Evolutionary conservation across 2,329 filamentous ascomycete genomes (phyloP).

Genomic region (Pseudogymnoascus sp.): DNA sequence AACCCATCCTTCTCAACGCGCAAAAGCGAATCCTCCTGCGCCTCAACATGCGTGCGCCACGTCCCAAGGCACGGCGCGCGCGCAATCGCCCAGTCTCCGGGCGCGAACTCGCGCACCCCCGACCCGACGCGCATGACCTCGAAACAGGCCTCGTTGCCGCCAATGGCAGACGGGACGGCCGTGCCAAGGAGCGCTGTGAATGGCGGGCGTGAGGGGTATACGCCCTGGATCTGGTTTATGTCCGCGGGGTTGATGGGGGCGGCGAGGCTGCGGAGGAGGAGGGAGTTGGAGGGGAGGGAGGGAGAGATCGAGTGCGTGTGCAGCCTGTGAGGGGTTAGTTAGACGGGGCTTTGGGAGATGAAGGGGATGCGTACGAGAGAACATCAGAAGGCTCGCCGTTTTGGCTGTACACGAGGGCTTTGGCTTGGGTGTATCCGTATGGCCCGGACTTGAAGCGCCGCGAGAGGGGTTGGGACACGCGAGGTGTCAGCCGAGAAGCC

Average conservation of each 20-base stretch:
- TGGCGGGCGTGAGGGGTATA: constrained; percentile 78
- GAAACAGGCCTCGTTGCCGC: constrained; percentile 88
- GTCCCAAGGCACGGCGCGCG: constrained; percentile 77
- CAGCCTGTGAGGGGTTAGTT: constrained; percentile 37
- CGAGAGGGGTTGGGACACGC: constrained; percentile 12
- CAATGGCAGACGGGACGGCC: constrained; percentile 64
- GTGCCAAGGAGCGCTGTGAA: constrained; percentile 75
- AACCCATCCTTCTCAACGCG: constrained; percentile 65
- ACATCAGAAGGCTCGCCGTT: constrained; percentile 70
- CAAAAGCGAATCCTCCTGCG: constrained; percentile 54
- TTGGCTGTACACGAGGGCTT: constrained; percentile 68
- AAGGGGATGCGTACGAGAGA: constrained; percentile 40
- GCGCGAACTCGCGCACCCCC: constrained; percentile 42
- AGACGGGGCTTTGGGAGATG: not conserved
- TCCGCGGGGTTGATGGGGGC: constrained; percentile 94
- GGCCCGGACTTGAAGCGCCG: constrained; percentile 44
- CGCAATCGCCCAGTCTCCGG: constrained; percentile 93
- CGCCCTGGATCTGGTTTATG: constrained; percentile 95
- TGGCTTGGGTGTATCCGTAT: constrained; percentile 79
- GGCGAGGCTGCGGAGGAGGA: constrained; percentile 82
- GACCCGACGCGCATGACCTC: constrained; percentile 70
- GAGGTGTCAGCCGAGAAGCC: not conserved
- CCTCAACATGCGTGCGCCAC: constrained; percentile 85
- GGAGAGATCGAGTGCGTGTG: constrained; percentile 73
- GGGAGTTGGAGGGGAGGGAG: constrained; percentile 53